Base-by-base conservation (phyloP, 2,329 filamentous ascomycete genomes). In the Penicillium thymicola region DNA sequence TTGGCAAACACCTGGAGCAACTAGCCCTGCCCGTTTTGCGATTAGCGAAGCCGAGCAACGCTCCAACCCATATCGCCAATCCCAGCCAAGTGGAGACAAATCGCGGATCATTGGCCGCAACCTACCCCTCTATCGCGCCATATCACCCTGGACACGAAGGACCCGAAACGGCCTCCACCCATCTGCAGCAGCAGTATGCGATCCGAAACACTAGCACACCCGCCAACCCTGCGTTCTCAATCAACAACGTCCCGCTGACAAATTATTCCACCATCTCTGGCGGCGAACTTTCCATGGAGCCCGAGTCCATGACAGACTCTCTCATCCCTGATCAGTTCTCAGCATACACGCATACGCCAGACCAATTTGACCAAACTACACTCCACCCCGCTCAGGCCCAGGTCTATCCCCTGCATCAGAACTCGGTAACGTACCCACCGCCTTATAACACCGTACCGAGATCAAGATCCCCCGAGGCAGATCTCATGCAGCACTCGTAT, bases 1-100 rank as follows among this genome's bases (percentile, higher is more conserved):
- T 96, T 70, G 91, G 91, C 48, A 93, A 93, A 73, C 92, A 97
- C 72, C 94, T 97, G 91, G 91, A 96, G 73, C 86, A 91, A 63
- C 89, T 96, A 68, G 90, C 89, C 66, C 83, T 96, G 68, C 92
- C 92, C 0, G 84, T 96, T 32, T 78, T 96, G 54, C 70, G 74
- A 48, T 68, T 82, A 43, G 76, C 79, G 40, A 73, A 72, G 51
- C 75, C 79, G 56, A 70, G 74, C 58, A 70, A 74, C 40, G 67
- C 78, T 43, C 47, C 58, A 41, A 54, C 51, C 18, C 57, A 49
- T 54, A 55, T 30, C 37, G 47, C 51, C 42, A 55, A 58, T 37
- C 30, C 55, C 38, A 56, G 46, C 34, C 36, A 41, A 34, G 36
- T 41, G 51, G 43, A 49, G 27, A 37, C 28, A 10, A 30, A 10